Conservation (phyloP, 1,139 yeast genomes). For the Geotrichum candidum region DNA sequence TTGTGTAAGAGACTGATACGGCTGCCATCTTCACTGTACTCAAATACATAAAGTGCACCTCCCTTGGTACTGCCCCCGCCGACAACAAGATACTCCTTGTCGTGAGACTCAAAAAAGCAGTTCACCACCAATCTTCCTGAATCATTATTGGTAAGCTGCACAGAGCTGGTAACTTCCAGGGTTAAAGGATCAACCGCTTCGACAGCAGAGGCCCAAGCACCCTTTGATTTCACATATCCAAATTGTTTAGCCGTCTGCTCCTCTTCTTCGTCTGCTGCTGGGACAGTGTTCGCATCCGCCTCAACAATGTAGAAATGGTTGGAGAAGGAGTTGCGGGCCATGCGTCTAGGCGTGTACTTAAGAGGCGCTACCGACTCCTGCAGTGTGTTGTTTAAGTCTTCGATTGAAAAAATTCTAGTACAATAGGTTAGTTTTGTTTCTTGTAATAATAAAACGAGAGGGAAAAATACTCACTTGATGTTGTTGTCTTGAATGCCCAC, state of each 20-base stretch:
- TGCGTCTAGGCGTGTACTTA: constrained; percentile 49
- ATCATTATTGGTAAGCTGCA: constrained; percentile 43
- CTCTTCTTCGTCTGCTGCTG: constrained; percentile 23
- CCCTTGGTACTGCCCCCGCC: constrained; percentile 40
- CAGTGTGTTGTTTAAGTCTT: neutral
- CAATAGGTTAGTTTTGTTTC: neutral
- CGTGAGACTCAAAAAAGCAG: constrained; percentile 37
- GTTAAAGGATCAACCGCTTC: constrained; percentile 44
- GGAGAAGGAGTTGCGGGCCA: constrained; percentile 33
- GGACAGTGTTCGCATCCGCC: constrained; percentile 39
- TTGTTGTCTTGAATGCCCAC: constrained; percentile 54
- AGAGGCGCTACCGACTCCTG: constrained; percentile 41
- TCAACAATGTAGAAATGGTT: constrained; percentile 40
- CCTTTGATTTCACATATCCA: constrained; percentile 36
- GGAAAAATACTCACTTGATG: constrained; percentile 28
- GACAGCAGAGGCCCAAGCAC: constrained; percentile 48
- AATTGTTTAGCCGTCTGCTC: constrained; percentile 36
- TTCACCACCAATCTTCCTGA: constrained; percentile 39
- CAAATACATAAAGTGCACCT: constrained; percentile 44
- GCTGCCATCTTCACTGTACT: constrained; percentile 37
- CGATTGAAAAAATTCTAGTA: constrained; percentile 49
- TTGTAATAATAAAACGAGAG: neutral
- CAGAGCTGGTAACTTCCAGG: constrained; percentile 38
- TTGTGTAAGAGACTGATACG: constrained; percentile 50
- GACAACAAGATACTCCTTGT: constrained; percentile 42